phyloP scores from a whole-genome alignment of 495 filamentous ascomycete genomes.

The Penicillium goetzii region DNA sequence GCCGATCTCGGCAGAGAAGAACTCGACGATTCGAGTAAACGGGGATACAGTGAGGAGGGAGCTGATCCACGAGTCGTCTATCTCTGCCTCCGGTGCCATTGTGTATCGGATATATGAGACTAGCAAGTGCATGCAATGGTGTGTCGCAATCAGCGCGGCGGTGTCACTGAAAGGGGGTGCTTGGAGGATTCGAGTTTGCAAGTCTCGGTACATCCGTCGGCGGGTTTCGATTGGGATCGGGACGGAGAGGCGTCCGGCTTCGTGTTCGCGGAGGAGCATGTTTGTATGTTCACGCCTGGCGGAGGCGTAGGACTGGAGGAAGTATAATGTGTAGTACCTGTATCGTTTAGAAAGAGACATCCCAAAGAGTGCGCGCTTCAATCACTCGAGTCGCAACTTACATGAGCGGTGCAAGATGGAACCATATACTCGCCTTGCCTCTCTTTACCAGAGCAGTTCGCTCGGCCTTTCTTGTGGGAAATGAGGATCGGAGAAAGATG shows the following conservation, averaged over 20 bases:
- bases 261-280: conserved; percentile 44
- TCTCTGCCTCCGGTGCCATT: conserved; percentile 36
- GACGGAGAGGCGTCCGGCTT: conserved; percentile 45
- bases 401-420: conserved; percentile 49
- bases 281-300: conserved; percentile 50
- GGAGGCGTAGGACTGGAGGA: conserved; percentile 45
- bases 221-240: conserved; percentile 41
- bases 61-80: conserved; percentile 50
- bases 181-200: conserved; percentile 47
- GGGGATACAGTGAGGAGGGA: conserved; percentile 49
- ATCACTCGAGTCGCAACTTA: conserved; percentile 23
- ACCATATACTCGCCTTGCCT: conserved; percentile 41
- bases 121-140: conserved; percentile 51
- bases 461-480: conserved; percentile 36
- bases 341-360: not conserved
- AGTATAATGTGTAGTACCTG: conserved; percentile 50
- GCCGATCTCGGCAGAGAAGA: conserved; percentile 52
- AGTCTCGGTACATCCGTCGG: conserved; percentile 42
- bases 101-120: conserved; percentile 47
- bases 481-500: conserved; percentile 37
- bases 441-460: conserved; percentile 41
- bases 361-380: not conserved
- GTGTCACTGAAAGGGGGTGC: conserved; percentile 51
- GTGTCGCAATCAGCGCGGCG: conserved; percentile 46
- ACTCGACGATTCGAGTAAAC: conserved; percentile 47